Conservation (phyloP, 108 stramenopile genomes). For the Asterionellopsis glacialis region DNA sequence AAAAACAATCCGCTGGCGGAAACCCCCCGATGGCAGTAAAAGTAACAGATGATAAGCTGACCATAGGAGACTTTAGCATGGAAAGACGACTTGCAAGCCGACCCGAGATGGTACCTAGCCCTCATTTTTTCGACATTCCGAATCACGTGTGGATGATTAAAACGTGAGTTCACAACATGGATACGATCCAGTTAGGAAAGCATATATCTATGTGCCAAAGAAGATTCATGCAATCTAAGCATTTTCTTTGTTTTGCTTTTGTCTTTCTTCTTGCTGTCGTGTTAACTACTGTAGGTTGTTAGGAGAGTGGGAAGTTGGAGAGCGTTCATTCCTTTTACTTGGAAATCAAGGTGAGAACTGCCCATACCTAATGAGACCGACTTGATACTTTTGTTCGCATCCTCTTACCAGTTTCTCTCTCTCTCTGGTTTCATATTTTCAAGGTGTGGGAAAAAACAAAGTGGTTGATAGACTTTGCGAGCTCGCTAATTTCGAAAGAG, state of each 20-base stretch:
- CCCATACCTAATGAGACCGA: too few species aligned
- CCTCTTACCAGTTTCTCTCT: too few species aligned
- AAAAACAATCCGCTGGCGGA: neutral
- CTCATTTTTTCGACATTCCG: slow-evolving; percentile 44
- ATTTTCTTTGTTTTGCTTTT: too few species aligned
- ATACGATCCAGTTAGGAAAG: too few species aligned
- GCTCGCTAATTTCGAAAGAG: slow-evolving; percentile 66
- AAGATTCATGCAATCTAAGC: too few species aligned
- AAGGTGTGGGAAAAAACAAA: slow-evolving; percentile 90
- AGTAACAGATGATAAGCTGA: slow-evolving; percentile 2
- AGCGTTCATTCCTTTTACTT: slow-evolving; percentile 59
- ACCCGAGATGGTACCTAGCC: slow-evolving; percentile 44
- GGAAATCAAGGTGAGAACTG: slow-evolving; percentile 58
- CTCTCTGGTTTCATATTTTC: too few species aligned
- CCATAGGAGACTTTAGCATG: slow-evolving; percentile 30
- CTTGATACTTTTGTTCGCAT: too few species aligned
- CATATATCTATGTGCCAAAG: too few species aligned
- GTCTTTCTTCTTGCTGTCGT: neutral
- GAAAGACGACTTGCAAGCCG: slow-evolving; percentile 7
- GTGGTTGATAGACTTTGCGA: slow-evolving; percentile 67
- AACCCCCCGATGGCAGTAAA: neutral
- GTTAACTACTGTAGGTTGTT: slow-evolving; percentile 12
- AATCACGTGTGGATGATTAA: slow-evolving; percentile 27
- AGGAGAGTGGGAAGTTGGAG: slow-evolving; percentile 40
- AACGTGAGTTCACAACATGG: neutral